A percentile compares a stretch with the other conserved stretches of the same genome.
phyloP scores from a whole-genome alignment of 2,329 filamentous ascomycete genomes.

The Alternaria sp. region DNA sequence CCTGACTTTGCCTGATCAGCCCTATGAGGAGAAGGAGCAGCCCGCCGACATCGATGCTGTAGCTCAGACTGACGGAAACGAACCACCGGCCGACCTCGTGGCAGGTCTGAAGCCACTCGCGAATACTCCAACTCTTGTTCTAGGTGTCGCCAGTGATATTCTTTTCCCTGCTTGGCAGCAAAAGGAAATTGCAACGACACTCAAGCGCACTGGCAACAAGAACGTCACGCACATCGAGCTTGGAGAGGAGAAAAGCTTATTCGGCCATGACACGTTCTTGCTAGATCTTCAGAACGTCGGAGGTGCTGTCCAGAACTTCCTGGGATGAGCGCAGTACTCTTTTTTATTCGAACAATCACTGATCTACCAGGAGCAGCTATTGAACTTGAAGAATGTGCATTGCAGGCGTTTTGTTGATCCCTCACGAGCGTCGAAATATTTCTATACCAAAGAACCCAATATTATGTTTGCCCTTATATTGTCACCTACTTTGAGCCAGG shows the following conservation, averaged over 20 bases:
- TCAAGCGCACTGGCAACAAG: slow-evolving; percentile 77
- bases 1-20: slow-evolving; percentile 79
- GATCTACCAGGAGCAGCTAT: neutral
- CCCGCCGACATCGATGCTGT: slow-evolving; percentile 31
- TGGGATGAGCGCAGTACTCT: slow-evolving; percentile 58
- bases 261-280: slow-evolving; percentile 96
- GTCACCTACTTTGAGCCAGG: neutral
- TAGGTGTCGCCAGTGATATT: slow-evolving; percentile 95
- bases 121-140: slow-evolving; percentile 81
- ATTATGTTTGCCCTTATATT: neutral
- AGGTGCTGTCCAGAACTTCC: slow-evolving; percentile 78
- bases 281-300: slow-evolving; percentile 92
- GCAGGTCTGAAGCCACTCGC: slow-evolving; percentile 73
- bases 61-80: slow-evolving; percentile 47
- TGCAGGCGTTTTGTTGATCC: slow-evolving; percentile 24
- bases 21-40: slow-evolving; percentile 85
- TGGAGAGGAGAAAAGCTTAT: slow-evolving; percentile 90
- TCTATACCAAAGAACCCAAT: neutral
- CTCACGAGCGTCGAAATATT: neutral
- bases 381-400: slow-evolving; percentile 24
- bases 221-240: slow-evolving; percentile 87
- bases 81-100: slow-evolving; percentile 80
- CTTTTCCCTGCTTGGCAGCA: slow-evolving; percentile 99
- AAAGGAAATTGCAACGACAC: slow-evolving; percentile 85
- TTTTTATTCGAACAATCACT: neutral